Evolutionary conservation across 495 filamentous ascomycete genomes (phyloP).

Genomic region (Penicillium samsonianum): DNA sequence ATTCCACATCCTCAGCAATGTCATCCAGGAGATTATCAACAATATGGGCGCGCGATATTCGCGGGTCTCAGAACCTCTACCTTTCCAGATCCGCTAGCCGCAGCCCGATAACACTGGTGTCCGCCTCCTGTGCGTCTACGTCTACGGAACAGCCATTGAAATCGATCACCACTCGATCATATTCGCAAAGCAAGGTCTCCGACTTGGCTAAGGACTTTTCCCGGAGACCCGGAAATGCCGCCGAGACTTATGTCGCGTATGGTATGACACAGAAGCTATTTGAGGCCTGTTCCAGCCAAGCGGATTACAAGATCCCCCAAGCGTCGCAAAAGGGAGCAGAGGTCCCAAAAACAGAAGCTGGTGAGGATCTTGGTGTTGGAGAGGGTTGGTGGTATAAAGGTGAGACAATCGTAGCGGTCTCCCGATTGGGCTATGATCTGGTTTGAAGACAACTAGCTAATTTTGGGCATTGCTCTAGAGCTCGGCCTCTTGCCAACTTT

Average conservation of each 20-base stretch:
- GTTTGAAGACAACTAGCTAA: conserved; percentile 5
- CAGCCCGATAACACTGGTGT: conserved; percentile 4
- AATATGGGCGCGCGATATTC: conserved; percentile 20
- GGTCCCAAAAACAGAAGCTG: conserved; percentile 65
- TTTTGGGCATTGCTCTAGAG: conserved; percentile 28
- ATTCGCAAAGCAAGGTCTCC: conserved; percentile 26
- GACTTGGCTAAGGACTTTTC: conserved; percentile 36
- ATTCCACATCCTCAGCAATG: conserved; percentile 18
- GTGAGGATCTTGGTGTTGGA: conserved; percentile 76
- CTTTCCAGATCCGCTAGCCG: conserved; percentile 19
- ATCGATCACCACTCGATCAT: conserved; percentile 6
- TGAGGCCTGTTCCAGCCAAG: conserved; percentile 73
- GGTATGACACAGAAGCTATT: conserved; percentile 76
- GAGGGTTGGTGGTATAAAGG: conserved; percentile 82
- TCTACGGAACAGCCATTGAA: conserved; percentile 4
- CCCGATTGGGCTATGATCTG: conserved; percentile 1
- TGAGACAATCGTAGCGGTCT: conserved; percentile 40
- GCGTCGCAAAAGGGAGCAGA: conserved; percentile 52
- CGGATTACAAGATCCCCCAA: conserved; percentile 69
- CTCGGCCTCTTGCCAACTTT: conserved; percentile 78
- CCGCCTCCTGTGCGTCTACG: neutral
- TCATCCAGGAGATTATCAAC: conserved; percentile 24
- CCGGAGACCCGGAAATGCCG: conserved; percentile 41
- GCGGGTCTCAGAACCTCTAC: conserved; percentile 11
- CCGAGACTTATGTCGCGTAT: conserved; percentile 74